phyloP scores from a whole-genome alignment of 805 yeast genomes.

The Teunomyces aglyptinius region DNA sequence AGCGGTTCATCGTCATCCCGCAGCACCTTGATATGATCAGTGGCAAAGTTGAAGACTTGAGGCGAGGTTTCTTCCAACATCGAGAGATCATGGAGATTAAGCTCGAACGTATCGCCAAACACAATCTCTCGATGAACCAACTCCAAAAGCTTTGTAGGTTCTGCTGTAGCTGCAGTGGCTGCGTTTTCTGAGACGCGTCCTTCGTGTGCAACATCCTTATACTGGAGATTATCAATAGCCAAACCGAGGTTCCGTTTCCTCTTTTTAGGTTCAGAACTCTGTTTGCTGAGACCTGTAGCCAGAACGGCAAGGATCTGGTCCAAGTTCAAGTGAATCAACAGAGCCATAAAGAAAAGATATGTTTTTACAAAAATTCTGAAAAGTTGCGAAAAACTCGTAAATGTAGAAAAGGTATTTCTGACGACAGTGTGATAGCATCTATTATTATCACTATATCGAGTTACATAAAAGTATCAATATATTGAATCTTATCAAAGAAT shows the following conservation, averaged over 20 bases:
- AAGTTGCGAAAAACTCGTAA: no score
- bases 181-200: conserved; percentile 4
- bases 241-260: conserved; percentile 10
- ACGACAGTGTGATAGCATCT: no score
- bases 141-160: conserved; percentile 4
- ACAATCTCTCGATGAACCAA: conserved; percentile 11
- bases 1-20: conserved; percentile 6
- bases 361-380: no score
- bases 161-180: conserved; percentile 4
- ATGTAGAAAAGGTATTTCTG: no score
- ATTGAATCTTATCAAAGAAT: no score
- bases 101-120: conserved; percentile 7
- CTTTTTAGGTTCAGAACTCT: conserved; percentile 5
- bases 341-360: not conserved
- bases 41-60: conserved; percentile 8
- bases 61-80: conserved; percentile 5
- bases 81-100: not conserved
- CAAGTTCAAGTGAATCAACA: conserved; percentile 15
- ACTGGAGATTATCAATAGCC: conserved; percentile 16
- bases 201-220: conserved; percentile 12
- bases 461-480: no score
- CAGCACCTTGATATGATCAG: conserved; percentile 14
- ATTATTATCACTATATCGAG: no score
- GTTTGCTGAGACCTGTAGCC: not conserved
- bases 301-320: conserved; percentile 10